Percentiles rank a stretch among this genome's conserved stretches.
Evolutionary conservation across 2,329 filamentous ascomycete species (phyloP).

Genomic region (Talaromyces amestolkiae): DNA sequence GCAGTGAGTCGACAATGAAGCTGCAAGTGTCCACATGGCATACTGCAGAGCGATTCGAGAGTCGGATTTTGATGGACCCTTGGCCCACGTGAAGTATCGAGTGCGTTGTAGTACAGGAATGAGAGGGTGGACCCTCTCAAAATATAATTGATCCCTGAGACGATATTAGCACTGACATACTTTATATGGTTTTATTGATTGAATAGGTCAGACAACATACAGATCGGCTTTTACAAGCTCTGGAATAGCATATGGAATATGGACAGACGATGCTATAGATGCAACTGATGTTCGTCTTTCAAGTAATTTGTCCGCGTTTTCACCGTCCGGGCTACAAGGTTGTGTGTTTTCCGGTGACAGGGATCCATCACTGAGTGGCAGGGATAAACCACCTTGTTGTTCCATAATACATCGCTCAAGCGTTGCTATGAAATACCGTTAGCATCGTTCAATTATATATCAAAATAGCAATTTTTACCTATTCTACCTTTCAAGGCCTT

Average conservation of each 20-base stretch:
- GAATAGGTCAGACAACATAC: slow-evolving; percentile 11
- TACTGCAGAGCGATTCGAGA: slow-evolving; percentile 88
- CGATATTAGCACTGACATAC: not conserved
- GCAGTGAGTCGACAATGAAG: slow-evolving; percentile 79
- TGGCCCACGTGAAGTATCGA: slow-evolving; percentile 82
- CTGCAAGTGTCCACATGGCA: slow-evolving; percentile 88
- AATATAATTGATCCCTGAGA: slow-evolving; percentile 74
- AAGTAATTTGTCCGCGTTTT: slow-evolving; percentile 10
- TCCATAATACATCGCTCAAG: slow-evolving; percentile 30
- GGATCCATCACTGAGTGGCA: slow-evolving; percentile 16
- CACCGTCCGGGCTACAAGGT: slow-evolving; percentile 13
- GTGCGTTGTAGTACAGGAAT: slow-evolving; percentile 85
- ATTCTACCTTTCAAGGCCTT: slow-evolving; percentile 51
- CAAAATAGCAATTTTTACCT: slow-evolving; percentile 19
- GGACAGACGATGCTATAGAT: slow-evolving; percentile 1
- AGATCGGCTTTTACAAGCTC: slow-evolving; percentile 21
- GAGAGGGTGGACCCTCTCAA: slow-evolving; percentile 83
- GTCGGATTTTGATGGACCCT: slow-evolving; percentile 72
- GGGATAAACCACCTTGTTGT: slow-evolving; percentile 25
- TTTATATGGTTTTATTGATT: not conserved
- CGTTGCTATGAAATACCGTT: slow-evolving; percentile 22
- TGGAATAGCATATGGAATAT: slow-evolving; percentile 14
- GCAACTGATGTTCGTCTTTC: slow-evolving; percentile 12
- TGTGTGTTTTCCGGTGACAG: slow-evolving; percentile 13
- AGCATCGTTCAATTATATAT: not conserved